A percentile compares a stretch with the other conserved stretches of the same genome.
phyloP scores from a whole-genome alignment of 2,329 filamentous ascomycete species.

The Alternaria tenuissima region DNA sequence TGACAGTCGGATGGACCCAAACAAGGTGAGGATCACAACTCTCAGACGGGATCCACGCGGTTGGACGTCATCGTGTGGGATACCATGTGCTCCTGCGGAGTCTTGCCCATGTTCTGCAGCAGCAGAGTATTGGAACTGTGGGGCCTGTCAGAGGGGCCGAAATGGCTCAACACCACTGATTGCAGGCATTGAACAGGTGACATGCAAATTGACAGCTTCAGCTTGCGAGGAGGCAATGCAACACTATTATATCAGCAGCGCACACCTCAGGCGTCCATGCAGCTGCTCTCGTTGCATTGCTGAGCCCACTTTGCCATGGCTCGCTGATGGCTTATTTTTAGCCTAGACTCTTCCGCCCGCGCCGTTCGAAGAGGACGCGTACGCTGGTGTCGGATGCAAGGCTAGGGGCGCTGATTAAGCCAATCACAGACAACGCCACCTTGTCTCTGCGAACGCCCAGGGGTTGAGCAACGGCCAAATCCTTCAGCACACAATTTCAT shows the following conservation, averaged over 20 bases:
- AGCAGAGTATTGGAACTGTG: conserved; percentile 14
- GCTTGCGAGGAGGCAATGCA: conserved; percentile 9
- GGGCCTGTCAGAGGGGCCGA: conserved; percentile 11
- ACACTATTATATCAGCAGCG: conserved; percentile 3
- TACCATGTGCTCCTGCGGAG: conserved; percentile 8
- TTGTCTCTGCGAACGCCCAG: conserved; percentile 15
- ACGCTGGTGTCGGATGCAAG: conserved; percentile 9
- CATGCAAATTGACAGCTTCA: not conserved
- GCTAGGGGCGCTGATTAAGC: conserved; percentile 2
- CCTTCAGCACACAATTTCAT: conserved; percentile 2
- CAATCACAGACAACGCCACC: conserved; percentile 5
- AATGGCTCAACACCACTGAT: conserved; percentile 9
- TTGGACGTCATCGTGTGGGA: conserved; percentile 18
- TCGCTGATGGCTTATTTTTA: conserved; percentile 2
- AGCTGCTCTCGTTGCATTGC: not conserved
- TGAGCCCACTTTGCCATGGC: conserved; percentile 7
- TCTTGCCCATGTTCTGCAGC: conserved; percentile 7
- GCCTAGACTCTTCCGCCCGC: conserved; percentile 1
- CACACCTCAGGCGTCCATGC: not conserved
- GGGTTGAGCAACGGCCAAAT: conserved; percentile 12
- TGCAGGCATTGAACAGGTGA: conserved; percentile 5
- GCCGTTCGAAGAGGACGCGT: conserved; percentile 16
- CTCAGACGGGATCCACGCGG: conserved; percentile 10
- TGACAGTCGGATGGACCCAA: not conserved
- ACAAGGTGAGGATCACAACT: not conserved